These are phyloP conservation scores for Sarocladium brachiariae DNA, from an alignment of 2,329 filamentous ascomycete species.

Conservation along the genomic window DNA sequence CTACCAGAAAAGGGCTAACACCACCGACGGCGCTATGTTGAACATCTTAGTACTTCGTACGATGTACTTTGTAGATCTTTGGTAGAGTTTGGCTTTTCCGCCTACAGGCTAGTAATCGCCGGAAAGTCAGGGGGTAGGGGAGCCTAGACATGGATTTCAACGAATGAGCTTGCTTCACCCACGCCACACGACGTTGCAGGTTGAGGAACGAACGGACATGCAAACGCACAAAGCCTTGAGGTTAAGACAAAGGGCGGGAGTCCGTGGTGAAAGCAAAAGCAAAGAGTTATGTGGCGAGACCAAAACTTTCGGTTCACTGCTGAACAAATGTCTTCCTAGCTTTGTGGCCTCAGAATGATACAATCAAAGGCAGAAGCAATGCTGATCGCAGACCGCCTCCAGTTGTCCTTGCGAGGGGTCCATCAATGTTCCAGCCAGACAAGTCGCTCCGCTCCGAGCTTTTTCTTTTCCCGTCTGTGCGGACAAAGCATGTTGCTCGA, in stretches of 20 bases:
- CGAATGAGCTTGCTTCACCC: background rate
- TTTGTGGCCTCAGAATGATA: background rate
- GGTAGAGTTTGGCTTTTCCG: background rate
- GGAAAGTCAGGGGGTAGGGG: background rate
- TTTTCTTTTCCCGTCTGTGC: background rate
- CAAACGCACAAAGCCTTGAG: background rate
- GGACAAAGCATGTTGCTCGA: background rate
- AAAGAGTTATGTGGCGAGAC: background rate
- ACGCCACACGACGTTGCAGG: background rate
- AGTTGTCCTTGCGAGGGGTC: too few relatives aligned
- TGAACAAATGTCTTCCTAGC: background rate
- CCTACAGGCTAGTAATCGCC: background rate
- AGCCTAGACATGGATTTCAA: background rate
- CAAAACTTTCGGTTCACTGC: background rate
- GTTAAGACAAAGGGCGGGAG: background rate
- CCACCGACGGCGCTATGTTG: background rate
- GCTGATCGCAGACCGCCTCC: background rate
- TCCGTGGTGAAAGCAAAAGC: background rate
- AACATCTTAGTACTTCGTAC: background rate
- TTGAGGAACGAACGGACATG: background rate
- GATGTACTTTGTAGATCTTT: constrained; percentile 6
- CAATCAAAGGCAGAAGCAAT: background rate
- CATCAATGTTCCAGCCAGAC: too few relatives aligned
- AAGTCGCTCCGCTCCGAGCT: too few relatives aligned
- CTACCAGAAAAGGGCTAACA: constrained; percentile 3